Base-by-base conservation (phyloP, 352 stramenopile genomes). In the Phytophthora hybrid region DNA sequence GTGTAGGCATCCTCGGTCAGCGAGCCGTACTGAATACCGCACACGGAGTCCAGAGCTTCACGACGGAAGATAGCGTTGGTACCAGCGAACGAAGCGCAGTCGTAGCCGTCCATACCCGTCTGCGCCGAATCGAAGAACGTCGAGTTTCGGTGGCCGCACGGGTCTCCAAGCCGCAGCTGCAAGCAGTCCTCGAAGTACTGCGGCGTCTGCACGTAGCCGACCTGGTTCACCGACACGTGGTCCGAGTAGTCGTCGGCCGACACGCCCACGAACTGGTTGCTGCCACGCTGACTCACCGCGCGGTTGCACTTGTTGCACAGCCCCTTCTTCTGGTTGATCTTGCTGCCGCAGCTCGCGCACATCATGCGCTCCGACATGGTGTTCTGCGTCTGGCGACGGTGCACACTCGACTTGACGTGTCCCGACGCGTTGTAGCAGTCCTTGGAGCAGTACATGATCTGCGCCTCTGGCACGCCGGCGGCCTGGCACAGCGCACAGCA, bases 391-490 rank as follows among this genome's bases (percentile, higher is more conserved):
- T 93, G 86, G 9, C 86, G 86, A 53, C 86, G 84, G 63, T 93
- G 86, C 4, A 93, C 63, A 54, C 79, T 85, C 51, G 84, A 91
- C 59, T 89, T 81, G 23, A 81, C 74, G 77, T 93, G 86, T 18
- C 79, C 81, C 26, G 84, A 88, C 3, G 84, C 81, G 39, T 90
- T 90, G 76, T 90, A 93, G 73, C 86, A 93, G 62, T 93, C 86
- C 73, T 93, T 93, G 13, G 86, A 93, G 81, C 86, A 93, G 71
- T 87, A 93, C 55, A 84, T 91, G 53, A 93, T 89, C 57, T 90
- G 78, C 9, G 64, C 31, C 56, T 93, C 86, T 1, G 86, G 86
- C 2, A 93, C 86, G 9, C 86, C 86, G 4, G 86, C 84, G 23
- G 76, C 79, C 62, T 91, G 78, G 57, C 86, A 93, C 63, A 92